phyloP scores from a whole-genome alignment of 1,284 basidiomycete genomes.

The Ceratobasidium sp. region DNA sequence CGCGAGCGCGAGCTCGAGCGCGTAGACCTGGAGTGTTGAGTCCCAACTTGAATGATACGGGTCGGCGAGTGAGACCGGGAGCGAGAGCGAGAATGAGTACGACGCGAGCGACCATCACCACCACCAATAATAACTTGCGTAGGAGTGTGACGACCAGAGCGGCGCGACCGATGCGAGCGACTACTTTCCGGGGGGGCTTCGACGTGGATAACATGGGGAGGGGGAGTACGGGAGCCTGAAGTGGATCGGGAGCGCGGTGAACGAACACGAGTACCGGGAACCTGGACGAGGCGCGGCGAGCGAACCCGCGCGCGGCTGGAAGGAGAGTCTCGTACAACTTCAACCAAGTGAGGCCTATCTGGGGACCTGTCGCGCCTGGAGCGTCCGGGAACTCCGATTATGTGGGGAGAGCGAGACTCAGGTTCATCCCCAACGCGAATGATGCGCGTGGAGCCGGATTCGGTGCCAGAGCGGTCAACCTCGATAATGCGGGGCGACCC shows the following conservation, averaged over 20 bases:
- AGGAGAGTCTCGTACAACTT: constrained; percentile 20
- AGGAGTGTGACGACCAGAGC: background rate
- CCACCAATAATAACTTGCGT: background rate
- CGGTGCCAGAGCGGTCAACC: background rate
- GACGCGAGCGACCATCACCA: background rate
- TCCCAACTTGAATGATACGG: constrained; percentile 5
- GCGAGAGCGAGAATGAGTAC: constrained; percentile 4
- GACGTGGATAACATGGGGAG: constrained; percentile 4
- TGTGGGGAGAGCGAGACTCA: constrained; percentile 9
- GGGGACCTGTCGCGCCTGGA: background rate
- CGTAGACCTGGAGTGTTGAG: background rate
- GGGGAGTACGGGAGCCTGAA: constrained; percentile 1
- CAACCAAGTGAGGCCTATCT: constrained; percentile 24
- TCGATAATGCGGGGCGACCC: constrained; percentile 1
- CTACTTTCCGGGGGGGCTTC: background rate
- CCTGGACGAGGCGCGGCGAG: constrained; percentile 11
- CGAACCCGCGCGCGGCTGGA: background rate
- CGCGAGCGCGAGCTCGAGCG: constrained; percentile 4
- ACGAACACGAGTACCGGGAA: constrained; percentile 16
- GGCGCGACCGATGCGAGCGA: constrained; percentile 1
- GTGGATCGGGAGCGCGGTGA: background rate
- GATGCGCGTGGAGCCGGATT: constrained; percentile 5
- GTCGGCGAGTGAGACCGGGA: background rate
- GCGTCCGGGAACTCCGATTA: background rate
- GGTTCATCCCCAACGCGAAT: background rate